Base-by-base conservation (phyloP, 2,329 filamentous ascomycete species). In the Fusarium poae region DNA sequence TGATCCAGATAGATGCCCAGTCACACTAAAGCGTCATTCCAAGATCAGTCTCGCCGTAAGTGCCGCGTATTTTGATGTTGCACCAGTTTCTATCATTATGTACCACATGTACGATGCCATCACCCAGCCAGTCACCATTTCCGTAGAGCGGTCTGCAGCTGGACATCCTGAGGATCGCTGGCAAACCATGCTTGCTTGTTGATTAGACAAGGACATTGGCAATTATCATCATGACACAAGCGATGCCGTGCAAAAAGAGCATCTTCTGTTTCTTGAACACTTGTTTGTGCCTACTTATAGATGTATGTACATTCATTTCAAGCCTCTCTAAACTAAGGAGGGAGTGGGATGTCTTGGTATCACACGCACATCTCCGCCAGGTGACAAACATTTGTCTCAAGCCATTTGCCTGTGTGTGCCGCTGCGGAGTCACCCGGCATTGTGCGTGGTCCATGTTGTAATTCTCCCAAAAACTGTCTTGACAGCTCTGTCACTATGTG, bases 381-480 rank as follows among this genome's bases (percentile, higher is more conserved):
- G 60, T 63, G 68, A 72, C 72, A 73, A 67, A 69, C 62, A 71
- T 59, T 71, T 68, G 64, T 62, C 65, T 68, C 57, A 64, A 65
- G 69, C 54, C 62, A 60, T 51, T 46, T 49, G 50, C 37, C 52
- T 63, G 58, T 27, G 23, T 56, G 70, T 72, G 57, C 57, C 62
- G 71, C 64, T 52, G 44, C 62, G 56, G 58, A 60, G 50, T 49
- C 35, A 45, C 63, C 52, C 57, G 59, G 68, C 49, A 65, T 62
- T 35, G 61, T 58, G 53, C 55, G 54, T 64, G 40, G 46, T 44
- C 53, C 37, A 61, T 70, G 65, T 59, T 53, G 62, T 68, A 65
- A 70, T 70, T 63, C 43, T 46, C 39, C 42, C 59, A 62, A 51
- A 61, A 61, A 45, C 57, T 63, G 54, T 43, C 35, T 62, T 73